Conservation (phyloP, 2,329 filamentous ascomycete species). For the Lomentospora prolificans region DNA sequence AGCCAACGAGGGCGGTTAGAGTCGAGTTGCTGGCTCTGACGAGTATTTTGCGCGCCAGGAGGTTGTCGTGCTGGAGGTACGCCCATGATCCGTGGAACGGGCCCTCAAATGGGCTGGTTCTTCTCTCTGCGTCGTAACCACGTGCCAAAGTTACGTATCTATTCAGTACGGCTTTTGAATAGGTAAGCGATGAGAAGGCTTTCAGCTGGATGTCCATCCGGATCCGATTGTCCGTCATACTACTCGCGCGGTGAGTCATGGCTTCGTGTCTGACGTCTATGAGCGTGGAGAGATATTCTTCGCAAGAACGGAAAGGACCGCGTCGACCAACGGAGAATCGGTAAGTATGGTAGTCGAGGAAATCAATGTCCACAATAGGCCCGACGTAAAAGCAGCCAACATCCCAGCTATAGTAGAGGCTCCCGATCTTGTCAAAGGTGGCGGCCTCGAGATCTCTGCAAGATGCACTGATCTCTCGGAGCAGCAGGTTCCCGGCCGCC, state of each 20-base stretch:
- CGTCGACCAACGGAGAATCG: background rate
- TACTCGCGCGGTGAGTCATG: background rate
- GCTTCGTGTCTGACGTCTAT: background rate
- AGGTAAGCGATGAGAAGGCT: background rate
- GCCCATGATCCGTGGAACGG: conserved; percentile 7
- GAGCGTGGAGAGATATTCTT: background rate
- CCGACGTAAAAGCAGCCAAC: conserved; percentile 8
- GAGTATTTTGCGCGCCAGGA: conserved; percentile 10
- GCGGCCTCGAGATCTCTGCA: background rate
- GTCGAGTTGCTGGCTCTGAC: background rate
- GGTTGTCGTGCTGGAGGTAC: conserved; percentile 8
- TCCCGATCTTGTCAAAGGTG: conserved; percentile 9
- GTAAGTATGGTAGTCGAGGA: conserved; percentile 4
- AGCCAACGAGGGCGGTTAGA: conserved; percentile 10
- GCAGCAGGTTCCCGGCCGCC: background rate
- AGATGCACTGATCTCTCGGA: background rate
- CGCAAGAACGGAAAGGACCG: background rate
- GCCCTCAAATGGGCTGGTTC: background rate
- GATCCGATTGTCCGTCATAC: background rate
- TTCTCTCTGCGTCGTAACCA: background rate
- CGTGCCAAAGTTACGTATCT: background rate
- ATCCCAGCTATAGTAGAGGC: conserved; percentile 10
- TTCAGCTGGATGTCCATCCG: background rate
- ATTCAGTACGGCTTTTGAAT: background rate
- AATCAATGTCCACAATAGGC: background rate